Percentiles rank a stretch among this genome's conserved stretches.
Conservation (phyloP, 257 asterid species). For the Linaria vulgaris region DNA sequence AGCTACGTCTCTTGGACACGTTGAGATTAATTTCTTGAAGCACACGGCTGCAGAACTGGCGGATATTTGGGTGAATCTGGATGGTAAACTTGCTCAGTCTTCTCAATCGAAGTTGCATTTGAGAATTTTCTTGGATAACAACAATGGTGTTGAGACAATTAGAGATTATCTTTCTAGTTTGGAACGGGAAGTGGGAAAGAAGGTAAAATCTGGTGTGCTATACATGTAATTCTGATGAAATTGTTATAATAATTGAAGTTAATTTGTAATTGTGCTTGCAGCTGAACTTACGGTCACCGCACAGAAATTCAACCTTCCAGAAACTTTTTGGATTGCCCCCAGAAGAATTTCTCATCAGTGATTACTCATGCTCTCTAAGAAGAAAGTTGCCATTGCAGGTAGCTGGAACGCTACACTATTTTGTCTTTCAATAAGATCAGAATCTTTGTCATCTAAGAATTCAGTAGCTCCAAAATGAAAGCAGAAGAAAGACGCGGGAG, state of each 20-base stretch:
- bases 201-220: conserved; percentile 42
- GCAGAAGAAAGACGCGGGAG: no score
- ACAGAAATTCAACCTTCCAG: conserved; percentile 73
- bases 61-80: conserved; percentile 85
- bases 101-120: conserved; percentile 79
- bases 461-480: no score
- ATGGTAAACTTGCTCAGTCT: conserved; percentile 79
- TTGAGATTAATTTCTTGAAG: conserved; percentile 84
- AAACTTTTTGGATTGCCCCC: conserved; percentile 79
- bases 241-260: conserved; percentile 7
- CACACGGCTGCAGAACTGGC: conserved; percentile 79
- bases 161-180: conserved; percentile 78
- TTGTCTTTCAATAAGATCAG: neutral
- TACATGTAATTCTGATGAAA: conserved; percentile 4
- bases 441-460: neutral
- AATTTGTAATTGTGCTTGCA: conserved; percentile 35
- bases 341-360: conserved; percentile 86
- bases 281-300: conserved; percentile 85
- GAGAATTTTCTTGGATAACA: conserved; percentile 81
- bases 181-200: conserved; percentile 92
- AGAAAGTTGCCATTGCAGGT: conserved; percentile 95
- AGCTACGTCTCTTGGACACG: conserved; percentile 74
- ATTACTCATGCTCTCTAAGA: conserved; percentile 81
- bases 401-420: neutral
- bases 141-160: conserved; percentile 82